Conservation (phyloP, 805 yeast genomes). For the Suhomyces kilbournensis region DNA sequence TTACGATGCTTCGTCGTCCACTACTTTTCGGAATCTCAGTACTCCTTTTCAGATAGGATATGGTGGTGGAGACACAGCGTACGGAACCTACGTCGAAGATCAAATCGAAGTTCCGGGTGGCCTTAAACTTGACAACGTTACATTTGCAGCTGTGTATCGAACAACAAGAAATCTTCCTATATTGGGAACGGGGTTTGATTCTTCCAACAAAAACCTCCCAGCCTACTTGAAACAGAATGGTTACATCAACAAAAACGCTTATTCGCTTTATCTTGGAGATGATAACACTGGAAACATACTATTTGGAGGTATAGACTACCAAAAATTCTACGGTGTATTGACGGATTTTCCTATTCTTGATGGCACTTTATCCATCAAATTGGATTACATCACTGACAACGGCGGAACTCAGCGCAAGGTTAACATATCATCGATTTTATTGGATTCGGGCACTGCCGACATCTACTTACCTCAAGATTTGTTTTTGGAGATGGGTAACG, state of each 20-base stretch:
- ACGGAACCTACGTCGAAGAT: slow-evolving; percentile 8
- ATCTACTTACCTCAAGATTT: slow-evolving; percentile 14
- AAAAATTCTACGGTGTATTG: background rate
- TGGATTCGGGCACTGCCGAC: slow-evolving; percentile 21
- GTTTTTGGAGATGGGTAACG: slow-evolving; percentile 8
- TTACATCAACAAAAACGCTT: slow-evolving; percentile 1
- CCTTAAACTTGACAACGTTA: background rate
- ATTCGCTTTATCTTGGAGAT: background rate
- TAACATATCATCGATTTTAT: background rate
- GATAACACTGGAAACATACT: background rate
- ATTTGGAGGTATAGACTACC: slow-evolving; percentile 3
- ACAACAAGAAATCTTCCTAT: background rate
- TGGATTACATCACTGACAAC: background rate
- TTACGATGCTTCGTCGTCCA: slow-evolving; percentile 4
- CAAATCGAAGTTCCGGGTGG: slow-evolving; percentile 5
- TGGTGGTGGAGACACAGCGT: slow-evolving; percentile 3
- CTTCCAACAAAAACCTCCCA: background rate
- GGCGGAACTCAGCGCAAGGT: background rate
- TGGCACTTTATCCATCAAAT: background rate
- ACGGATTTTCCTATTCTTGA: background rate
- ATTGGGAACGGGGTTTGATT: background rate
- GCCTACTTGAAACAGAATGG: background rate
- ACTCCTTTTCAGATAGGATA: background rate
- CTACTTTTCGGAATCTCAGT: background rate
- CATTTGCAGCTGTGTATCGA: slow-evolving; percentile 8